These are phyloP conservation scores for Pythium graminicola DNA, from an alignment of 352 stramenopile species.

Conservation along the genomic window DNA sequence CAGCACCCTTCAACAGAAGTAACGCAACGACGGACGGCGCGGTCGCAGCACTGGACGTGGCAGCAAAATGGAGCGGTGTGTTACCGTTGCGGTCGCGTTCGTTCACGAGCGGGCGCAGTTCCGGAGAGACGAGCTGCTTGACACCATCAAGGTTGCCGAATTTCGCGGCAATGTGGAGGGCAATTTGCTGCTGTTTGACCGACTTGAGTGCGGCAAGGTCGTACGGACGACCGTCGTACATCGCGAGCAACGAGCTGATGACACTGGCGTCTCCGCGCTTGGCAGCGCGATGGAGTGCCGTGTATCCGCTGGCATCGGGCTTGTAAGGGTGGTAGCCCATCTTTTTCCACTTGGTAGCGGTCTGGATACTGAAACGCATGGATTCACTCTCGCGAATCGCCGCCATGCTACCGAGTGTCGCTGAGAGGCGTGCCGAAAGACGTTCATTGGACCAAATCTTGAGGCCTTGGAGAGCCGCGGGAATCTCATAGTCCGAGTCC, in stretches of 20 bases:
- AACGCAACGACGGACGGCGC: conserved; percentile 53
- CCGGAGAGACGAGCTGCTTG: conserved; percentile 40
- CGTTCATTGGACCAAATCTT: conserved; percentile 59
- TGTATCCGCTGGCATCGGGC: conserved; percentile 70
- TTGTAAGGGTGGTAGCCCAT: conserved; percentile 81
- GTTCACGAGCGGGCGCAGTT: conserved; percentile 59
- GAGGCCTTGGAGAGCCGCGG: conserved; percentile 54
- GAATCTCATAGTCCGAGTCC: conserved; percentile 82
- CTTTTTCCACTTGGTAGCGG: conserved; percentile 78
- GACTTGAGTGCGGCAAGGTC: conserved; percentile 61
- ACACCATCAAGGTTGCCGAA: conserved; percentile 62
- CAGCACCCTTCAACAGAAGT: conserved; percentile 45
- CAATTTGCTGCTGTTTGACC: conserved; percentile 68
- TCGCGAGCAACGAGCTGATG: conserved; percentile 63
- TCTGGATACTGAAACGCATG: conserved; percentile 73
- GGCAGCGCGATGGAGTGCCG: conserved; percentile 66
- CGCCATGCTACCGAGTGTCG: conserved; percentile 51
- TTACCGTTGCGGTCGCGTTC: conserved; percentile 69
- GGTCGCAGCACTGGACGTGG: conserved; percentile 43
- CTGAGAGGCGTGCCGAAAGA: conserved; percentile 57
- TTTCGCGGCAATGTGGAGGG: conserved; percentile 77
- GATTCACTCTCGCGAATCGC: conserved; percentile 71
- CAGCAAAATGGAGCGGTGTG: conserved; percentile 75
- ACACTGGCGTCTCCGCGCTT: conserved; percentile 63
- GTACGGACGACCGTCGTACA: conserved; percentile 70